phyloP scores from a whole-genome alignment of 768 basidiomycete genomes.

The Tephrocybe sp. region DNA sequence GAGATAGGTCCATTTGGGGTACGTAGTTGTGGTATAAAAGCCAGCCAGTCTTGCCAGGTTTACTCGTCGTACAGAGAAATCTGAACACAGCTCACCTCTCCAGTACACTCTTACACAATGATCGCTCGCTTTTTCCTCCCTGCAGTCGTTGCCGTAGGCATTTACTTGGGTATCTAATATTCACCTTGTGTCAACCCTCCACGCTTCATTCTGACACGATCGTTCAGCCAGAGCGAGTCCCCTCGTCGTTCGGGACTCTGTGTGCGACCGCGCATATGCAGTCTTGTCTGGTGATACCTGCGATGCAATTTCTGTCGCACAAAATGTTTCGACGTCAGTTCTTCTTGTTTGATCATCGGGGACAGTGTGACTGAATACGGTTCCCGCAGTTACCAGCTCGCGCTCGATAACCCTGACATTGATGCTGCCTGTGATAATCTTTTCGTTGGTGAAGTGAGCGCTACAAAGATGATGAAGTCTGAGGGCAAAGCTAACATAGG shows the following conservation, averaged over 20 bases:
- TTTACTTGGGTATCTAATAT: constrained; percentile 17
- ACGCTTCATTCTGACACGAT: neutral
- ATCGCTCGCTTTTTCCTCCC: constrained; percentile 12
- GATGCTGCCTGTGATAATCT: constrained; percentile 60
- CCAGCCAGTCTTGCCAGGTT: neutral
- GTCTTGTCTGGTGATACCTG: constrained; percentile 55
- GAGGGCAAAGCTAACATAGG: neutral
- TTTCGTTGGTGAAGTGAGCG: constrained; percentile 43
- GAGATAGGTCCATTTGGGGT: neutral
- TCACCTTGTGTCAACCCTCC: neutral
- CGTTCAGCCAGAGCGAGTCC: constrained; percentile 7
- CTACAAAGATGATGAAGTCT: neutral
- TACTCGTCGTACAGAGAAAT: constrained; percentile 13
- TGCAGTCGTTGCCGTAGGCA: constrained; percentile 9
- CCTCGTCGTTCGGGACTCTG: constrained; percentile 1
- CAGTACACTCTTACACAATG: constrained; percentile 5
- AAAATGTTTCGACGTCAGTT: constrained; percentile 49
- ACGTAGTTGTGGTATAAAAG: constrained; percentile 2
- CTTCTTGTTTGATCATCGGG: neutral
- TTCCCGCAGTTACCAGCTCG: constrained; percentile 54
- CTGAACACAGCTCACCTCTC: constrained; percentile 8
- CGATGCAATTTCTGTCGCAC: constrained; percentile 47
- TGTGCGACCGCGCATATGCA: constrained; percentile 53
- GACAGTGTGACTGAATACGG: no score
- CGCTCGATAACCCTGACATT: constrained; percentile 48